Conservation (phyloP, 371 early-diverging fungal genomes). For the Circinella umbellata region DNA sequence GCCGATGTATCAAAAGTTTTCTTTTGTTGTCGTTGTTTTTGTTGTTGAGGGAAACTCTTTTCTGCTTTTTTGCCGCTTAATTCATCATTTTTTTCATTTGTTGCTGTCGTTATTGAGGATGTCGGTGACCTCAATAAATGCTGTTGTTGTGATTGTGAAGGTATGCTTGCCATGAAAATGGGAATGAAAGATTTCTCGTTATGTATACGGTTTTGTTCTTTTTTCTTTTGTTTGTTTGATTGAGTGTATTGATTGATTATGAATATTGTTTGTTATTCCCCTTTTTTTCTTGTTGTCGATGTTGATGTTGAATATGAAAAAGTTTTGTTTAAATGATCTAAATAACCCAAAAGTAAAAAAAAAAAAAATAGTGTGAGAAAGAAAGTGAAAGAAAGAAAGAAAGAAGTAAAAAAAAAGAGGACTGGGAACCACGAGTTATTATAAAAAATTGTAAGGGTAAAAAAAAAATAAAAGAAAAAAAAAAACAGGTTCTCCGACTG, state of each 20-base stretch:
- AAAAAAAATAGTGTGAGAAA: conserved; percentile 5
- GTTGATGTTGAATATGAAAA: neutral
- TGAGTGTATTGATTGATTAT: too few species aligned
- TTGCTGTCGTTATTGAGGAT: conserved; percentile 2
- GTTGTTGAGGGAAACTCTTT: neutral
- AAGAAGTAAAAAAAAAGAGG: neutral
- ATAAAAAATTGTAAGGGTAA: conserved; percentile 2
- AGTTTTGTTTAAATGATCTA: neutral
- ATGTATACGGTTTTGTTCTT: too few species aligned
- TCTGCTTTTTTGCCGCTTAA: neutral
- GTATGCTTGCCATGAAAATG: conserved; percentile 9
- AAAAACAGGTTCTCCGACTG: conserved; percentile 1
- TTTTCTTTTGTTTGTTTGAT: too few species aligned
- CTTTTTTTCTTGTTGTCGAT: neutral
- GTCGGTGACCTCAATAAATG: conserved; percentile 2
- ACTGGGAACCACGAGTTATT: conserved; percentile 1
- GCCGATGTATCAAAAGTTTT: neutral
- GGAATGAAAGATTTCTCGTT: too few species aligned
- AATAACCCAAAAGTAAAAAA: neutral
- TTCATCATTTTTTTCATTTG: neutral
- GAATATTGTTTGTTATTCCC: neutral
- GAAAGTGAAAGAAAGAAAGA: neutral
- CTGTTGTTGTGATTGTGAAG: conserved; percentile 3
- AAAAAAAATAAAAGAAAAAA: neutral
- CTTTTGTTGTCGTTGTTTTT: neutral